These are phyloP conservation scores for Nematocida sp. DNA, from an alignment of 371 early-diverging fungal genomes.

Conservation along the genomic window DNA sequence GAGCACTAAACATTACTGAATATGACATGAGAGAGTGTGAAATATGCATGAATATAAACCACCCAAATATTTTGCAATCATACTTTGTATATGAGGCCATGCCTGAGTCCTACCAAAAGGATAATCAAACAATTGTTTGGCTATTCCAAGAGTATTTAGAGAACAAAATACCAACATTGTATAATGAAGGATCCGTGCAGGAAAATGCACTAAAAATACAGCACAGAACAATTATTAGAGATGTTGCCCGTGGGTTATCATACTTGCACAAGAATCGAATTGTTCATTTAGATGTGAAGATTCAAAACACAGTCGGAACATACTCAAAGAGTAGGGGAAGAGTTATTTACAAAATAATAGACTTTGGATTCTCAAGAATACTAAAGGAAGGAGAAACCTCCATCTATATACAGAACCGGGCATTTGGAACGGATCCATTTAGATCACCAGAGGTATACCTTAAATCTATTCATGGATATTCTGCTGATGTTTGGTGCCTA, in stretches of 20 bases:
- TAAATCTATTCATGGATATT: constrained; percentile 65
- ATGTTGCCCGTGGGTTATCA: constrained; percentile 61
- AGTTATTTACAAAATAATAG: constrained; percentile 68
- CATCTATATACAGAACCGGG: constrained; percentile 57
- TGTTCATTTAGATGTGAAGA: constrained; percentile 70
- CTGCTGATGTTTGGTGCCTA: constrained; percentile 69
- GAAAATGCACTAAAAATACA: background rate
- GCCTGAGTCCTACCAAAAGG: constrained; percentile 37
- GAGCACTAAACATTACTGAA: constrained; percentile 55
- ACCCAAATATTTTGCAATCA: constrained; percentile 62
- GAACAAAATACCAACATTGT: constrained; percentile 46
- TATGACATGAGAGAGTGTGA: constrained; percentile 60
- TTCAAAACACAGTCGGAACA: constrained; percentile 67
- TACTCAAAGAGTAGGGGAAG: constrained; percentile 26
- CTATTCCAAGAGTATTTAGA: constrained; percentile 66
- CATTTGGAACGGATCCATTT: constrained; percentile 69
- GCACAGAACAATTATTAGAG: constrained; percentile 61
- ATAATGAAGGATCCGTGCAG: constrained; percentile 49
- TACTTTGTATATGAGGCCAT: constrained; percentile 43
- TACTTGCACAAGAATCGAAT: constrained; percentile 66
- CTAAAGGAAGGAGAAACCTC: background rate
- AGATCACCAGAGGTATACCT: constrained; percentile 68
- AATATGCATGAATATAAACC: constrained; percentile 35
- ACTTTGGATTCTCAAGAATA: constrained; percentile 66
- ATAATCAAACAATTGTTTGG: constrained; percentile 65